Percentiles rank a stretch among this genome's conserved stretches.
These are phyloP conservation scores for Pouteria glomerata DNA, from an alignment of 148 eudicot genomes.

Conservation along the genomic window DNA sequence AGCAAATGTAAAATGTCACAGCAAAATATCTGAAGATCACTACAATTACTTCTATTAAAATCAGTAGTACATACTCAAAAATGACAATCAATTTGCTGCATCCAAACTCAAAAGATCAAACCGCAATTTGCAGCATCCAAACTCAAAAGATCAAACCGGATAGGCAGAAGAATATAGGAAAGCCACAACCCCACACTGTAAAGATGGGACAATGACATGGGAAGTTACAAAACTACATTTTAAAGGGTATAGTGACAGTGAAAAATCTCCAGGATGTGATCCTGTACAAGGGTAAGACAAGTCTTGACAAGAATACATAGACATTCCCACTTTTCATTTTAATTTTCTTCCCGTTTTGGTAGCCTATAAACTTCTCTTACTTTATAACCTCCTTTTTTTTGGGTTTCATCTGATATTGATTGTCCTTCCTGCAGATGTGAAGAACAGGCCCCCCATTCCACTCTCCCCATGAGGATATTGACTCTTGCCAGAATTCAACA, in stretches of 20 bases:
- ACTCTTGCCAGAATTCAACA: neutral
- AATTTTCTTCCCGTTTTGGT: neutral
- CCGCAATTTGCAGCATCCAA: too few relatives aligned
- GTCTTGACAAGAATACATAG: neutral
- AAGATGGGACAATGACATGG: neutral
- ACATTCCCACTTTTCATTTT: neutral
- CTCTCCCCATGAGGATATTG: neutral
- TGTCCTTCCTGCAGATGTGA: neutral
- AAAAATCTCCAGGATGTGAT: neutral
- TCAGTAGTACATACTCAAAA: neutral
- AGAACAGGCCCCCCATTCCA: neutral
- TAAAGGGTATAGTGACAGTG: neutral
- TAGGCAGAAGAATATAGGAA: neutral
- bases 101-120: neutral
- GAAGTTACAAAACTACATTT: neutral
- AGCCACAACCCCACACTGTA: neutral
- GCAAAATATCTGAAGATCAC: neutral
- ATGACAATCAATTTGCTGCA: slow-evolving; percentile 5
- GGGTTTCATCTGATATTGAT: neutral
- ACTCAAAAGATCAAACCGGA: too few relatives aligned
- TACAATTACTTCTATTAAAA: neutral
- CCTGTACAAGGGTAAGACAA: neutral
- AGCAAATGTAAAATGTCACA: neutral
- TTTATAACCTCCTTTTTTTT: neutral
- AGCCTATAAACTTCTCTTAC: neutral